A percentile compares a stretch with the other conserved stretches of the same genome.
Evolutionary conservation across 495 filamentous ascomycete species (phyloP).

Genomic region (Talaromyces nanjingensis): DNA sequence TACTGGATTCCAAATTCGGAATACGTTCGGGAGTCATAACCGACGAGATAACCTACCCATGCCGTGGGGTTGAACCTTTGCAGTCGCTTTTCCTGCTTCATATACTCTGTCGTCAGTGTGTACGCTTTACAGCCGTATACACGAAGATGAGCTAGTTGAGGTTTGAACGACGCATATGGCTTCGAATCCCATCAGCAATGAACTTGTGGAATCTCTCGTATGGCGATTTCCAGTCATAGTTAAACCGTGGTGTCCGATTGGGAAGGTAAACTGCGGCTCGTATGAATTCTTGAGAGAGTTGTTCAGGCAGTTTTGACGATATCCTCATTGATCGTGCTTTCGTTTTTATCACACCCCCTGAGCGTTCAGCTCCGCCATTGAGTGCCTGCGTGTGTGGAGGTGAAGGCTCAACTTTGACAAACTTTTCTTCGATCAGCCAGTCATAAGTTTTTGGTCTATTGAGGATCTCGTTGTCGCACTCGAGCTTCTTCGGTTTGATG

Average conservation of each 20-base stretch:
- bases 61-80: conserved; percentile 18
- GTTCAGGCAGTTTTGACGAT: neutral
- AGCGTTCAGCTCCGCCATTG: neutral
- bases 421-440: neutral
- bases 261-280: neutral
- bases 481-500: neutral
- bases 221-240: too few relatives aligned
- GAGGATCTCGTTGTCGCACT: conserved; percentile 7
- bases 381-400: neutral
- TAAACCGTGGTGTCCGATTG: conserved; percentile 3
- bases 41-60: conserved; percentile 21
- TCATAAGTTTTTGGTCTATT: neutral
- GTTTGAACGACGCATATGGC: neutral
- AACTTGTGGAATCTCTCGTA: too few relatives aligned
- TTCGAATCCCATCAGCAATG: too few relatives aligned
- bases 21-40: conserved; percentile 25
- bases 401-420: conserved; percentile 1
- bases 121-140: conserved; percentile 9
- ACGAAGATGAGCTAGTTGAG: conserved; percentile 5
- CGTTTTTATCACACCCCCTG: conserved; percentile 2
- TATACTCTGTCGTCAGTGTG: conserved; percentile 12
- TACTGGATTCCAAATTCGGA: conserved; percentile 18
- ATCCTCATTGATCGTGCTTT: neutral
- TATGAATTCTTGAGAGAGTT: neutral
- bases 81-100: conserved; percentile 11